These are phyloP conservation scores for Cordyceps pruinosa DNA, from an alignment of 2,329 filamentous ascomycete species.

Conservation along the genomic window DNA sequence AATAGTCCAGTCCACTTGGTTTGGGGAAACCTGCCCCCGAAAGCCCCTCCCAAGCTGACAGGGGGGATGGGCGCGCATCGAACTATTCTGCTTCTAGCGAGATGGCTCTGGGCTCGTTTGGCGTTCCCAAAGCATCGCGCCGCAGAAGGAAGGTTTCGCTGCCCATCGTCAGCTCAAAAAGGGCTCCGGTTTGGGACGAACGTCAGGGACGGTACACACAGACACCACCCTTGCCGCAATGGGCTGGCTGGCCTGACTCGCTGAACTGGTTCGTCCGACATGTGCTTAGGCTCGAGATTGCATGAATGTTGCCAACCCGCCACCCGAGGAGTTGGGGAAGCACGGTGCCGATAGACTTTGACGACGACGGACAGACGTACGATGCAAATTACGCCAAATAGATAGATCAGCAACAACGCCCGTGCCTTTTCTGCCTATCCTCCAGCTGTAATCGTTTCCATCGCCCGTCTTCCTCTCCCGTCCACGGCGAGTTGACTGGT, in stretches of 20 bases:
- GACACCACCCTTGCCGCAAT: too few species aligned
- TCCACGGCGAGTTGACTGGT: not conserved
- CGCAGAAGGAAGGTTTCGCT: not conserved
- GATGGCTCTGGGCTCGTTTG: not conserved
- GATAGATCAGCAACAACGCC: not conserved
- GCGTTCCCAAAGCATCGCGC: not conserved
- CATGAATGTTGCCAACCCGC: not conserved
- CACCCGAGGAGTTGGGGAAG: not conserved
- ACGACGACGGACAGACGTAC: not conserved
- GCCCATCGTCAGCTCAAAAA: not conserved
- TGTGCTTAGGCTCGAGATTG: not conserved
- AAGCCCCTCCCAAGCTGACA: constrained; percentile 2
- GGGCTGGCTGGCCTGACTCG: not conserved
- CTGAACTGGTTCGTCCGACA: constrained; percentile 3
- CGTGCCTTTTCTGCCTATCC: not conserved
- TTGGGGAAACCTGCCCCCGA: not conserved
- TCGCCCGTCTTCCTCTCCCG: too few species aligned
- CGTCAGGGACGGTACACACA: too few species aligned
- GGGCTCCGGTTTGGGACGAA: not conserved
- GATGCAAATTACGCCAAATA: too few species aligned
- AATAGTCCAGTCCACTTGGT: not conserved
- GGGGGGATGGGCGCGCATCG: not conserved
- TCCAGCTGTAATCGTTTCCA: not conserved
- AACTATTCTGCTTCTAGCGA: not conserved
- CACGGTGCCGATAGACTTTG: not conserved